Percentiles rank a stretch among this genome's conserved stretches.
These are phyloP conservation scores for Neurospora terricola DNA, from an alignment of 495 filamentous ascomycete species.

Conservation along the genomic window DNA sequence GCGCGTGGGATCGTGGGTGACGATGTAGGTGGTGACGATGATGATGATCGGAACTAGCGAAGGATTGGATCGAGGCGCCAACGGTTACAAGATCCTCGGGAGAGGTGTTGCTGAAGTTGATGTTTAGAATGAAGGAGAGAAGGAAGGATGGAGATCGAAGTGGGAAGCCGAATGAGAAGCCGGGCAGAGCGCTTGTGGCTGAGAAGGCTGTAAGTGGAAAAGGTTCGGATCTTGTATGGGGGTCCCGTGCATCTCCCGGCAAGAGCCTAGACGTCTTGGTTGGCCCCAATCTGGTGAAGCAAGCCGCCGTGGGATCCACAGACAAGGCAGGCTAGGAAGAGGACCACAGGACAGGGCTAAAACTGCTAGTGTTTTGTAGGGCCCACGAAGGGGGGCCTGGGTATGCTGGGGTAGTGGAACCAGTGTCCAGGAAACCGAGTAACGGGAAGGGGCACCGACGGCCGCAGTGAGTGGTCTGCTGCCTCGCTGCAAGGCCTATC, in stretches of 20 bases:
- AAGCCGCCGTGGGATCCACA: constrained; percentile 19
- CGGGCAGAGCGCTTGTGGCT: not conserved
- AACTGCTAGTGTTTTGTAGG: constrained; percentile 3
- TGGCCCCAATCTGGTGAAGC: constrained; percentile 18
- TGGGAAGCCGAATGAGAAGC: constrained; percentile 9
- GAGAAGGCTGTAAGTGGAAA: not conserved
- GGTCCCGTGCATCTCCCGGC: constrained; percentile 8
- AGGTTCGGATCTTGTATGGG: constrained; percentile 12
- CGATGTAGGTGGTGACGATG: not conserved
- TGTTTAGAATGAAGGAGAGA: not conserved
- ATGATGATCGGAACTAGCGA: not conserved
- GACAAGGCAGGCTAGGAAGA: constrained; percentile 7
- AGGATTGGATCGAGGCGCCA: not conserved
- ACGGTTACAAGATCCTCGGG: not conserved
- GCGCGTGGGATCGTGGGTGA: not conserved
- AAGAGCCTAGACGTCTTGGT: constrained; percentile 17
- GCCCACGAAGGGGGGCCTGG: not conserved
- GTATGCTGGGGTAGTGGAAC: constrained; percentile 7
- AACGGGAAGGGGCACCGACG: constrained; percentile 15
- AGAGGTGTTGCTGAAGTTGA: not conserved
- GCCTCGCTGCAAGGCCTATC: constrained; percentile 6
- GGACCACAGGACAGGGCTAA: constrained; percentile 2
- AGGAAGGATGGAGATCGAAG: constrained; percentile 2
- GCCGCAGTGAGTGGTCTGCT: not conserved
- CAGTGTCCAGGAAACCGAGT: constrained; percentile 7